A percentile compares a stretch with the other conserved stretches of the same genome.
These are phyloP conservation scores for Vitis rotundifolia DNA, from an alignment of 164 flowering plant genomes.

Conservation along the genomic window DNA sequence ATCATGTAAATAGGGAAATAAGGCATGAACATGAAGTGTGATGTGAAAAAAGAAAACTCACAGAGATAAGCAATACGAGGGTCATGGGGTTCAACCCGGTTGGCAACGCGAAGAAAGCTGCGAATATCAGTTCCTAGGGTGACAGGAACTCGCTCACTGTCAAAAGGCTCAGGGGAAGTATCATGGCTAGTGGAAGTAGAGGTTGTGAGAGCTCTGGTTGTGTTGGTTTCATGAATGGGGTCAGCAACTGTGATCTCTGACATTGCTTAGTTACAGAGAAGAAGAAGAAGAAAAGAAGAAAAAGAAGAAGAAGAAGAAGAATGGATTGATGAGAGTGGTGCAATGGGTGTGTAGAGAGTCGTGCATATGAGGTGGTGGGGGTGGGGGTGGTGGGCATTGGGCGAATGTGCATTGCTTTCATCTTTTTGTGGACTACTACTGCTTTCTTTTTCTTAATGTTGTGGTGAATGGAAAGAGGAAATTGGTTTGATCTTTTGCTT, in stretches of 20 bases:
- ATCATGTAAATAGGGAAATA: too few relatives aligned
- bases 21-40: too few relatives aligned
- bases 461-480: background rate
- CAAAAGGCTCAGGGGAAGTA: slow-evolving; percentile 58
- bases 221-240: slow-evolving; percentile 22
- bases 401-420: too few relatives aligned
- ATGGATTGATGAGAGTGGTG: slow-evolving; percentile 5
- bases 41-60: slow-evolving; percentile 26
- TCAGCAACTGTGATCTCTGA: slow-evolving; percentile 54
- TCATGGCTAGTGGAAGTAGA: slow-evolving; percentile 1
- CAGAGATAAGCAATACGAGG: slow-evolving; percentile 89
- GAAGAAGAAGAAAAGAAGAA: background rate
- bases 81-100: slow-evolving; percentile 58
- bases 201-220: slow-evolving; percentile 10
- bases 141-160: slow-evolving; percentile 81
- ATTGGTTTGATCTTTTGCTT: slow-evolving; percentile 1
- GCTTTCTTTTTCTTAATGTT: background rate
- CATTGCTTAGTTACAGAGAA: slow-evolving; percentile 19
- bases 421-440: background rate
- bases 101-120: slow-evolving; percentile 84
- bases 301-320: slow-evolving; percentile 9
- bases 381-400: too few relatives aligned
- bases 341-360: too few relatives aligned
- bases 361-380: too few relatives aligned
- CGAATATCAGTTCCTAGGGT: slow-evolving; percentile 60